Evolutionary conservation across 306 rosid genomes (phyloP).

Genomic region (Malus sieversii): DNA sequence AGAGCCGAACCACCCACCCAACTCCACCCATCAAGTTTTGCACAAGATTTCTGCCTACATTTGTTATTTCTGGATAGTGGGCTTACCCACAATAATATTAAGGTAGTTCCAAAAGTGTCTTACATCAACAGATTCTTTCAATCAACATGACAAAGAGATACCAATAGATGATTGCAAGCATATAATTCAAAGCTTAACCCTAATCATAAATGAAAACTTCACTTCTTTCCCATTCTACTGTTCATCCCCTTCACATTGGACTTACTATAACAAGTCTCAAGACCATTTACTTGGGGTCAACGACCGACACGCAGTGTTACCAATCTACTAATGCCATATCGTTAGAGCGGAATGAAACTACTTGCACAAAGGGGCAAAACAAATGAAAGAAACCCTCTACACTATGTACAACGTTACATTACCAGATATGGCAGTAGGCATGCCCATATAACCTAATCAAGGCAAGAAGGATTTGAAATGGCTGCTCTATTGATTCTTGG

Average conservation of each 20-base stretch:
- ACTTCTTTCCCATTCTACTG: not conserved
- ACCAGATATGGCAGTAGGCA: not conserved
- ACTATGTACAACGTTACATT: slow-evolving; percentile 20
- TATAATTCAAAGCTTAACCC: not conserved
- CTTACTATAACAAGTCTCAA: not conserved
- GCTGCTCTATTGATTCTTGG: slow-evolving; percentile 49
- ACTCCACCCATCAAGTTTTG: not conserved
- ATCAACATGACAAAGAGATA: slow-evolving; percentile 1
- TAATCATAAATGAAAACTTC: not conserved
- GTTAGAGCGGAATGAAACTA: not conserved
- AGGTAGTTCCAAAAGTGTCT: not conserved
- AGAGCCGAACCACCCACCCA: not conserved
- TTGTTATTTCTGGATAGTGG: not conserved
- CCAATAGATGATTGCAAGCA: not conserved
- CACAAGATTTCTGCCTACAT: not conserved
- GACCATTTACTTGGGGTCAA: no score
- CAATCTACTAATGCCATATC: not conserved
- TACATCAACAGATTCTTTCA: slow-evolving; percentile 7
- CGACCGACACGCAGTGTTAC: not conserved
- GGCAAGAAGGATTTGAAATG: not conserved
- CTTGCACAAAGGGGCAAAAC: not conserved
- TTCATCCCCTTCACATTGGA: not conserved
- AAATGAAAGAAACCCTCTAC: not conserved
- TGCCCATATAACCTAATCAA: slow-evolving; percentile 13
- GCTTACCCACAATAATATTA: not conserved